Base-by-base conservation (phyloP, 2,329 filamentous ascomycete genomes). In the Colletotrichum ledebouriae region DNA sequence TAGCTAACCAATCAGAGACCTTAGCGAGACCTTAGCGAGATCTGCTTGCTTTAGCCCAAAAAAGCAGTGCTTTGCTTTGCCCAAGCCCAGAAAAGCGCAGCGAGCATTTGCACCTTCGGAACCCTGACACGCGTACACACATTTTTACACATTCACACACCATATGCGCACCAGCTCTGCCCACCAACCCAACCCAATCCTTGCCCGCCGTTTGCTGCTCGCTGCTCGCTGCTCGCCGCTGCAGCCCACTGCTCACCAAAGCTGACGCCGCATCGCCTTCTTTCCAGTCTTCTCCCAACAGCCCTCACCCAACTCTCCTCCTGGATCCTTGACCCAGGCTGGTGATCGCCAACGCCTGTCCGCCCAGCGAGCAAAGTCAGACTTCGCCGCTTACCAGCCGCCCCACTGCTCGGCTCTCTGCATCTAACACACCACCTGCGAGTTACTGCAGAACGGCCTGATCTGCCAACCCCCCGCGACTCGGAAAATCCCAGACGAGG, bases 291-390 rank as follows among this genome's bases (percentile, higher is more conserved):
- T 57, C 39, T 53, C 25, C 49, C 66, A 44, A 70, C 57, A 70
- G 69, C 69, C 69, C 69, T 70, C 66, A 69, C 66, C 56, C 22
- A 42, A 50, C 47, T 37, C 59, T 44, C 42, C 49, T 46, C 37
- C 63, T 29, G 42, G n/a, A 69, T 67, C 67, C 67, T 62, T 67
- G 67, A 67, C 56, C 67, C 57, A 67, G 63, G 67, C 50, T 46
- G 39, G 57, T 59, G 63, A 69, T 69, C 57, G 57, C 59, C 67
- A 25, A 39, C 55, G 57, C 59, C 49, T 50, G 39, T 52, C 34
- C 25, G 25, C 70, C 59, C 29, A 11, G 64, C 22, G 55, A 46
- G 39, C 55, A 65, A 20, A 39, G 11, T 39, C 11, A 11, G 13
- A 63, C 49, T 57, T 49, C n/a, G 50, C 37, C 58, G 17, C 46